Conservation (phyloP, 169 alveolate genomes). For the Cryptosporidium canis region DNA sequence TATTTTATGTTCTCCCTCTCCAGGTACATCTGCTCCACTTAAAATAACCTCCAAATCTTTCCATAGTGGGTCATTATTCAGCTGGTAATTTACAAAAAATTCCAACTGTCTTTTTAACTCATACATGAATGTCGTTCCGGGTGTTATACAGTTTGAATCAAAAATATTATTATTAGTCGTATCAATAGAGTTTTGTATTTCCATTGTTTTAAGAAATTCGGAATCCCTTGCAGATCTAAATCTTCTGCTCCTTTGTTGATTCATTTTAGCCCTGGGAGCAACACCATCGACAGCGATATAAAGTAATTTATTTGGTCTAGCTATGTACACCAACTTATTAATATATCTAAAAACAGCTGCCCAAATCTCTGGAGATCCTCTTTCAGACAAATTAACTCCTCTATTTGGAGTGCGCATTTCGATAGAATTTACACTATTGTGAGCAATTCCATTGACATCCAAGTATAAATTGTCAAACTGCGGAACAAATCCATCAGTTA, state of each 20-base stretch:
- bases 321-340: conserved; percentile 89
- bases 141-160: conserved; percentile 93
- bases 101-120: conserved; percentile 81
- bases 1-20: conserved; percentile 99
- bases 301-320: conserved; percentile 88
- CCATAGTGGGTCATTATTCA: conserved; percentile 91
- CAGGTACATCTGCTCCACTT: conserved; percentile 97
- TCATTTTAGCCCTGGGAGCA: conserved; percentile 98
- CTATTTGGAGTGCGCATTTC: conserved; percentile 78
- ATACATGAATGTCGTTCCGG: conserved; percentile 96
- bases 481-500: conserved; percentile 78
- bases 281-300: conserved; percentile 96
- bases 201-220: conserved; percentile 5
- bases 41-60: conserved; percentile 89
- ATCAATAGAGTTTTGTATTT: conserved; percentile 71
- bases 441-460: conserved; percentile 96
- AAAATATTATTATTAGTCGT: conserved; percentile 76
- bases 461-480: conserved; percentile 91
- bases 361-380: conserved; percentile 82
- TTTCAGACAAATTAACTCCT: conserved; percentile 76
- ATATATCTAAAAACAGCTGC: conserved; percentile 87
- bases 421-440: conserved; percentile 91
- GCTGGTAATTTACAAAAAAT: conserved; percentile 88
- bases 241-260: conserved; percentile 92
- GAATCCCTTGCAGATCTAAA: conserved; percentile 90